Conservation (phyloP, 805 yeast species). For the Saccharomycopsis olivae region DNA sequence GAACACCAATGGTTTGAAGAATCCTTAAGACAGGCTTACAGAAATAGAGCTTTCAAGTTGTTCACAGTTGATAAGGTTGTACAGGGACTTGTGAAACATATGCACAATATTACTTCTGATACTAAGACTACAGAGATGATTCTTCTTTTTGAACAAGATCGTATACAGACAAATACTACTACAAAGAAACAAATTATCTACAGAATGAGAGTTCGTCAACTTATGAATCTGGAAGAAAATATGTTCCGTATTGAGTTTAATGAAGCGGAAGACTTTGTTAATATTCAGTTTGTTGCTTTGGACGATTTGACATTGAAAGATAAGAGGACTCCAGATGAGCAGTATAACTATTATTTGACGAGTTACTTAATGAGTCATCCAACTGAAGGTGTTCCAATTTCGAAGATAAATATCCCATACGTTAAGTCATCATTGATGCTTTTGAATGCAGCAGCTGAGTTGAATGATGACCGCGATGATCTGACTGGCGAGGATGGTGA, state of each 20-base stretch:
- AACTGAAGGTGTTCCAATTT: slow-evolving; percentile 86
- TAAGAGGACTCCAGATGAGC: slow-evolving; percentile 56
- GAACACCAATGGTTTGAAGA: slow-evolving; percentile 80
- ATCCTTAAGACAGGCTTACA: slow-evolving; percentile 66
- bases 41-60: slow-evolving; percentile 67
- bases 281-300: slow-evolving; percentile 73
- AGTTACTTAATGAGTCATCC: slow-evolving; percentile 92
- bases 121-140: slow-evolving; percentile 70
- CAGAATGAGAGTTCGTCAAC: slow-evolving; percentile 75
- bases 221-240: slow-evolving; percentile 80
- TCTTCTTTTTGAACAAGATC: slow-evolving; percentile 72
- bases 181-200: slow-evolving; percentile 84
- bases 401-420: slow-evolving; percentile 71
- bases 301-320: slow-evolving; percentile 83
- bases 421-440: slow-evolving; percentile 40
- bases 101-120: slow-evolving; percentile 77
- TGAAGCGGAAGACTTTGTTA: slow-evolving; percentile 39
- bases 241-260: slow-evolving; percentile 81
- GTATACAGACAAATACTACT: slow-evolving; percentile 48
- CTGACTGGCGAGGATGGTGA: not conserved
- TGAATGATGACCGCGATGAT: not conserved
- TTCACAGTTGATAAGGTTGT: slow-evolving; percentile 76
- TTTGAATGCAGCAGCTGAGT: slow-evolving; percentile 19
- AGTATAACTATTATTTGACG: slow-evolving; percentile 89
- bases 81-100: slow-evolving; percentile 64